These are phyloP conservation scores for Rubus idaeus DNA, from an alignment of 306 rosid genomes.

Conservation along the genomic window DNA sequence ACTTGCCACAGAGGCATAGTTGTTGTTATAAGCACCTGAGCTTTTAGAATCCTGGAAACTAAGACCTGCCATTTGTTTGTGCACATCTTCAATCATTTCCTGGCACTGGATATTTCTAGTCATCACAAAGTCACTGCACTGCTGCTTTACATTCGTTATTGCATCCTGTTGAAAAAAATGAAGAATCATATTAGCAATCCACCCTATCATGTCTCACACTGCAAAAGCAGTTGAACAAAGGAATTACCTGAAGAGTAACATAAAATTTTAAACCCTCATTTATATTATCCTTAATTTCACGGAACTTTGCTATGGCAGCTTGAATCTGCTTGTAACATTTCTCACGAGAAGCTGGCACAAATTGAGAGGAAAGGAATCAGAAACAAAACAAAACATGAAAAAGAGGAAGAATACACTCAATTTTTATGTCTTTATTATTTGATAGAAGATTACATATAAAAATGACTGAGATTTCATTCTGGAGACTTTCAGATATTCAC, in stretches of 20 bases:
- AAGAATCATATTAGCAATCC: not conserved
- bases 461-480: not conserved
- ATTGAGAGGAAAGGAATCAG: slow-evolving; percentile 29
- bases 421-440: not conserved
- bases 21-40: slow-evolving; percentile 41
- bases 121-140: slow-evolving; percentile 92
- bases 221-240: not conserved
- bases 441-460: no score
- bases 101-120: slow-evolving; percentile 95
- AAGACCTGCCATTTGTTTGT: slow-evolving; percentile 84
- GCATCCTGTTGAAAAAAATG: slow-evolving; percentile 61
- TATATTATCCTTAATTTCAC: slow-evolving; percentile 89
- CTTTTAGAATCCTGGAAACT: slow-evolving; percentile 76
- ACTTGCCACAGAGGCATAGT: slow-evolving; percentile 56
- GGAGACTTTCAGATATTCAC: not conserved
- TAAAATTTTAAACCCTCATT: slow-evolving; percentile 94
- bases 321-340: slow-evolving; percentile 95
- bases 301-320: slow-evolving; percentile 84
- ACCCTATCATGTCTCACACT: not conserved
- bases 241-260: slow-evolving; percentile 78
- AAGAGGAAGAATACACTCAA: slow-evolving; percentile 1
- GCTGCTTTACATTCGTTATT: slow-evolving; percentile 91
- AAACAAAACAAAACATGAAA: slow-evolving; percentile 14
- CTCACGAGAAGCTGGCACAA: slow-evolving; percentile 77
- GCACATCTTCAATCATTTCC: slow-evolving; percentile 97